Conservation (phyloP, 2,329 filamentous ascomycete genomes). For the Neodidymelliopsis sp. region DNA sequence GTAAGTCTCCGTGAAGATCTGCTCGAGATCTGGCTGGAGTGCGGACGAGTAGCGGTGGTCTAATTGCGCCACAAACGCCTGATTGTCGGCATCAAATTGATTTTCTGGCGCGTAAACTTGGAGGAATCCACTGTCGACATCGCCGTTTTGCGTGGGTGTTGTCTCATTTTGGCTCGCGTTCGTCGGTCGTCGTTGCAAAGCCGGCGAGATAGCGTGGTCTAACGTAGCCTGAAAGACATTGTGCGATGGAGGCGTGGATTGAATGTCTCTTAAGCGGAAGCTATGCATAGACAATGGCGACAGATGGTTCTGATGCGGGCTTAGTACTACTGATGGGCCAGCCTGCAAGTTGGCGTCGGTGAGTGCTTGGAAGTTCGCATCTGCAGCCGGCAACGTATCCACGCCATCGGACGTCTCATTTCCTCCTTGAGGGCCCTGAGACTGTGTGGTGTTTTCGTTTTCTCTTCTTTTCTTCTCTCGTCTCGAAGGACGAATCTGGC, state of each 20-base stretch:
- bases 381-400: constrained; percentile 20
- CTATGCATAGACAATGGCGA: constrained; percentile 16
- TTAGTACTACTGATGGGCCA: neutral
- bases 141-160: constrained; percentile 24
- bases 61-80: constrained; percentile 29
- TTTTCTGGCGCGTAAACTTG: constrained; percentile 30
- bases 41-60: constrained; percentile 26
- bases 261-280: constrained; percentile 5
- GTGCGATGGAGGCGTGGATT: constrained; percentile 14
- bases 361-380: constrained; percentile 18
- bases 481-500: constrained; percentile 25
- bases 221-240: constrained; percentile 6
- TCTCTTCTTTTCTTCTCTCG: constrained; percentile 25
- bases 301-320: constrained; percentile 5
- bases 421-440: neutral
- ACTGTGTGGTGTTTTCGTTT: neutral
- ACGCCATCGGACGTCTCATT: constrained; percentile 16
- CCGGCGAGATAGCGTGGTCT: constrained; percentile 6
- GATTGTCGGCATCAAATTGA: constrained; percentile 30
- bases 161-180: constrained; percentile 21
- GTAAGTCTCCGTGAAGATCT: constrained; percentile 32
- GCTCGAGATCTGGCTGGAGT: constrained; percentile 25
- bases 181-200: constrained; percentile 5
- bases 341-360: neutral
- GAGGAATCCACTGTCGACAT: constrained; percentile 28